These are phyloP conservation scores for Phanerochaete sordida DNA, from an alignment of 768 basidiomycete genomes.

Conservation along the genomic window DNA sequence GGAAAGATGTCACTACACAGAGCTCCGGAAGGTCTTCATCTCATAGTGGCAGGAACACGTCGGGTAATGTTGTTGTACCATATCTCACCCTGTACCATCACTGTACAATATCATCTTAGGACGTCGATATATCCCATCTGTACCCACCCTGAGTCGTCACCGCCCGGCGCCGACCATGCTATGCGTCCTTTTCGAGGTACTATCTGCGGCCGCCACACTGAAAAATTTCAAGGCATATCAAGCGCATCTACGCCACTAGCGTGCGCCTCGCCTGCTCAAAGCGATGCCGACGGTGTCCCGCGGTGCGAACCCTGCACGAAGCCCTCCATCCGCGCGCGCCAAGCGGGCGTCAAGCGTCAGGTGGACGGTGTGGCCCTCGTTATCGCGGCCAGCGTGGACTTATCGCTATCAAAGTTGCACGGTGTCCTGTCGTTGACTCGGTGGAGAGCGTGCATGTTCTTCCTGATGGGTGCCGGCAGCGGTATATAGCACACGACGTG, in stretches of 20 bases:
- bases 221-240: neutral
- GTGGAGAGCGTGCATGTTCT: neutral
- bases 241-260: neutral
- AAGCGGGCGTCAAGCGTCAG: neutral
- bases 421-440: neutral
- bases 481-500: neutral
- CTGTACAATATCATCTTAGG: conserved; percentile 2
- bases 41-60: conserved; percentile 70
- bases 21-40: conserved; percentile 86
- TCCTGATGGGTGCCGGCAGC: neutral
- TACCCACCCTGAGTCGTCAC: neutral
- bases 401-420: conserved; percentile 2
- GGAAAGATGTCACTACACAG: conserved; percentile 56
- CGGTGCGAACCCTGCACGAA: neutral
- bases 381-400: neutral
- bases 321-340: neutral
- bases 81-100: conserved; percentile 8
- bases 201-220: neutral
- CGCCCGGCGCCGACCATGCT: neutral
- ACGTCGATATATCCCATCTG: neutral
- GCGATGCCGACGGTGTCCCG: neutral
- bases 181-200: neutral
- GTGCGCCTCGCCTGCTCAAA: neutral
- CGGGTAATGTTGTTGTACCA: conserved; percentile 6
- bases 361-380: neutral